These are phyloP conservation scores for Phytomonas sp. DNA, from an alignment of 208 protist genomes.

Conservation along the genomic window DNA sequence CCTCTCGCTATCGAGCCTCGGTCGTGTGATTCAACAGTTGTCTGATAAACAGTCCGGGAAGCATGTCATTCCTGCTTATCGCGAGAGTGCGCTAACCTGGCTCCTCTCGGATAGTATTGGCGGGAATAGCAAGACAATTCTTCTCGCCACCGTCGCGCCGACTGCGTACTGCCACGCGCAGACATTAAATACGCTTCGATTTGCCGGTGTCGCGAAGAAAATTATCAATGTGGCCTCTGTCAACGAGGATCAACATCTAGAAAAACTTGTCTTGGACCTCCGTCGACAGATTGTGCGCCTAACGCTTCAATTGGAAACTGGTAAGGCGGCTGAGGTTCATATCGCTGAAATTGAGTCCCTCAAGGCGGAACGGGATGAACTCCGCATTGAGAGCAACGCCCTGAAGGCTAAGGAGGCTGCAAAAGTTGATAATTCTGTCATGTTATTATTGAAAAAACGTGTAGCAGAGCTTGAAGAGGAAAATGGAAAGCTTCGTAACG, in stretches of 20 bases:
- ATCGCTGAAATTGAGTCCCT: conserved; percentile 38
- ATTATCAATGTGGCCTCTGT: conserved; percentile 79
- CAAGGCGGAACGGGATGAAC: conserved; percentile 33
- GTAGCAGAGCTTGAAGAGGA: conserved; percentile 34
- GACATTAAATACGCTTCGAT: conserved; percentile 82
- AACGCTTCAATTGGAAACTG: conserved; percentile 68
- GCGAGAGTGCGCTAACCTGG: conserved; percentile 85
- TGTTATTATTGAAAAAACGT: conserved; percentile 33
- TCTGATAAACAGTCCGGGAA: conserved; percentile 63
- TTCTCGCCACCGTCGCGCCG: conserved; percentile 82
- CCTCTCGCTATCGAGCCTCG: conserved; percentile 90
- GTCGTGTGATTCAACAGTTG: conserved; percentile 84
- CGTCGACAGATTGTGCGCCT: conserved; percentile 73
- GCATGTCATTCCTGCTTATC: conserved; percentile 69
- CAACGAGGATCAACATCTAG: conserved; percentile 77
- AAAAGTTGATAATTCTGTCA: conserved; percentile 29
- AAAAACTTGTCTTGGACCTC: conserved; percentile 61
- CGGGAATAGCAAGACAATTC: conserved; percentile 86
- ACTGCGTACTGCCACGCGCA: conserved; percentile 77
- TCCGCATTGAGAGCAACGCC: conserved; percentile 28
- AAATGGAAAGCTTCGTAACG: conserved; percentile 33
- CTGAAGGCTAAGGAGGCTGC: conserved; percentile 26
- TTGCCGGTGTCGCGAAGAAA: conserved; percentile 77
- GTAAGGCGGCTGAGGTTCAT: conserved; percentile 51
- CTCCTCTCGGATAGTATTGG: conserved; percentile 79